Evolutionary conservation across 306 rosid genomes (phyloP), one percentile per base, ranked within the genome.

Genomic region (Coriaria nepalensis): DNA sequence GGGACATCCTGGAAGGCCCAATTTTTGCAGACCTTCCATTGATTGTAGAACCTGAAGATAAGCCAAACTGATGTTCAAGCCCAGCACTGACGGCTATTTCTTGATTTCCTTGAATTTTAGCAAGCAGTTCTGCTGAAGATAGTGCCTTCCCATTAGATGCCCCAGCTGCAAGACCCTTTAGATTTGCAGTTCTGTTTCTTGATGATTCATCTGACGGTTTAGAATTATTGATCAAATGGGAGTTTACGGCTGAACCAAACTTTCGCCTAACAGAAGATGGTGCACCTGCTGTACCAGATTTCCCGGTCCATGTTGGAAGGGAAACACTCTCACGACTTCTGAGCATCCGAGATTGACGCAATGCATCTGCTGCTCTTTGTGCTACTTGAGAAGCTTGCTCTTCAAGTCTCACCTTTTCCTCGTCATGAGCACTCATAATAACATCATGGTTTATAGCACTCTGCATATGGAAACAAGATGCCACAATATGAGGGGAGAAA

Each of bases 261-360:
- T 85, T 84, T 64, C 59, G 73, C 43, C 68, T 70, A 43, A 73
- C 65, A 53, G 85, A 69, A 33, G 92, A 73, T 5, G 97, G 95
- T 62, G 94, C 95, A 33, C 95, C 97, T 11, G 97, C 97, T 54
- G 81, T 33, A 60, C 97, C 97, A 20, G 95, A 82, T 70, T 73
- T 90, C 55, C 95, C 97, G 5, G 97, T 85, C 97, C 97, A 81
- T 65, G 97, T 90, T 11, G 97, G 97, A 68, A 85, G 69, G 7
- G 92, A 71, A 45, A 90, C 8, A 50, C 83, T 71, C 14, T 78
- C 92, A 33, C 61, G 71, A 64, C 92, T 79, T 55, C 97, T 75
- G 52, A 77, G 77, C 70, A 84, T 81, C 60, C 94, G 73, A 11
- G 97, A 85, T 66, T 73, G 72, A 35, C 92, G 81, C 68, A 85